Percentiles rank a stretch among this genome's conserved stretches.
Conservation (phyloP, 441 rosid species). For the Populus hybrid region DNA sequence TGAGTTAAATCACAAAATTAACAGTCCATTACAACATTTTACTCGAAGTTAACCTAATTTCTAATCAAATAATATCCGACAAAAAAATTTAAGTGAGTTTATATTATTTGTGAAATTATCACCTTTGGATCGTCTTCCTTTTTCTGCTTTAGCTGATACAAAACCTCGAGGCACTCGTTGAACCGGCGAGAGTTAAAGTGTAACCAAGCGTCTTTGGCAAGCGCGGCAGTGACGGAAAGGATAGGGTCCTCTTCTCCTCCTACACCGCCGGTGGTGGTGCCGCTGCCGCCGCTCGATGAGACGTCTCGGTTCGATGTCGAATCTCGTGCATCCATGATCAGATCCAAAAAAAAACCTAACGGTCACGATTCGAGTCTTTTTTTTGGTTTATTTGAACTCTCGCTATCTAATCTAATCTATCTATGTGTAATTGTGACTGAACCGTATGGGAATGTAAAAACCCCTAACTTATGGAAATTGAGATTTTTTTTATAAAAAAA, state of each 20-base stretch:
- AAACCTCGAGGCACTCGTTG: slow-evolving; percentile 63
- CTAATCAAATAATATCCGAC: neutral
- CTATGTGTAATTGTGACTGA: neutral
- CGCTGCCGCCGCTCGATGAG: slow-evolving; percentile 14
- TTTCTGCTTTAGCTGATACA: slow-evolving; percentile 64
- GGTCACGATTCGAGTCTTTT: neutral
- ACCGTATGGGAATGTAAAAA: neutral
- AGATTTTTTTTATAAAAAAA: neutral
- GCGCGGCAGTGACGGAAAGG: slow-evolving; percentile 48
- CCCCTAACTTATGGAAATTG: slow-evolving; percentile 24
- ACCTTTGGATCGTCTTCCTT: slow-evolving; percentile 88
- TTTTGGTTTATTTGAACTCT: neutral
- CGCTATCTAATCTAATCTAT: neutral
- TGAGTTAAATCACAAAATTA: neutral
- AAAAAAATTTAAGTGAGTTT: neutral
- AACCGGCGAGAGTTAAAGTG: slow-evolving; percentile 71
- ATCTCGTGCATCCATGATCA: slow-evolving; percentile 77
- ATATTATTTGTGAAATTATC: neutral
- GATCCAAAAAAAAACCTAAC: slow-evolving; percentile 37
- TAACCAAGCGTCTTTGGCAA: slow-evolving; percentile 70
- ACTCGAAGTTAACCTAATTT: neutral
- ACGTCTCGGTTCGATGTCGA: slow-evolving; percentile 40
- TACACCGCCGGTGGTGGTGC: neutral
- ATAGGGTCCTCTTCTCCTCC: slow-evolving; percentile 51
- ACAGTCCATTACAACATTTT: neutral